Evolutionary conservation across 2,329 filamentous ascomycete species (phyloP).

Genomic region (Davidsoniella eucalypti): DNA sequence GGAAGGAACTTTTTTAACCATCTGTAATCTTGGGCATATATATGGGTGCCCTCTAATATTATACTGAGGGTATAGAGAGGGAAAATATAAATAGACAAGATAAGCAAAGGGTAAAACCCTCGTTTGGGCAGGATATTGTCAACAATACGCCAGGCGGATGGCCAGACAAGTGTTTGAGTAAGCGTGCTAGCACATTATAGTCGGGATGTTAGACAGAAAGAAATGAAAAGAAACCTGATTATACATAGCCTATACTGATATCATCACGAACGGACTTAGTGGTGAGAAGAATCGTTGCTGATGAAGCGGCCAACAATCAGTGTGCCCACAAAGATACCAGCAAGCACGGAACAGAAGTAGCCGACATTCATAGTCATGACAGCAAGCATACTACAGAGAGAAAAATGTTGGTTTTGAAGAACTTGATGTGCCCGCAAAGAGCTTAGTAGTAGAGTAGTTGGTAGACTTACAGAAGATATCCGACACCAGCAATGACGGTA

Average conservation of each 20-base stretch:
- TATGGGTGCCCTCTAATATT: not conserved
- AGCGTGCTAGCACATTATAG: too few relatives aligned
- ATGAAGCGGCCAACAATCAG: conserved; percentile 58
- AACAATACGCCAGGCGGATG: too few relatives aligned
- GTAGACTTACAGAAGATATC: conserved; percentile 65
- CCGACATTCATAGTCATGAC: conserved; percentile 84
- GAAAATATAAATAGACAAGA: not conserved
- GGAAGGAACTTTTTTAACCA: too few relatives aligned
- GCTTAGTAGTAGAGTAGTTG: conserved; percentile 2
- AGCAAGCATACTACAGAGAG: conserved; percentile 59
- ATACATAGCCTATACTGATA: not conserved
- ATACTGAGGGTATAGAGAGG: not conserved
- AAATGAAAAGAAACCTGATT: not conserved
- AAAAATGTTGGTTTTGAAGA: conserved; percentile 5
- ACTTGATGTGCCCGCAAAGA: not conserved
- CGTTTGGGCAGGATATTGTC: too few relatives aligned
- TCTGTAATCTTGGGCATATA: not conserved
- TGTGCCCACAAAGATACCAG: conserved; percentile 73
- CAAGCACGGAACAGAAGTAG: conserved; percentile 68
- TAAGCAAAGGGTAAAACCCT: not conserved
- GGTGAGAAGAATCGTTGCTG: not conserved
- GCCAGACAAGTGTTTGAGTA: too few relatives aligned
- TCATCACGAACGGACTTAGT: not conserved
- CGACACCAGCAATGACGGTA: conserved; percentile 56
- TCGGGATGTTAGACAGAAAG: not conserved